These are phyloP conservation scores for Anthracocystis panici-leucophaei DNA, from an alignment of 1,284 basidiomycete genomes.

Conservation along the genomic window DNA sequence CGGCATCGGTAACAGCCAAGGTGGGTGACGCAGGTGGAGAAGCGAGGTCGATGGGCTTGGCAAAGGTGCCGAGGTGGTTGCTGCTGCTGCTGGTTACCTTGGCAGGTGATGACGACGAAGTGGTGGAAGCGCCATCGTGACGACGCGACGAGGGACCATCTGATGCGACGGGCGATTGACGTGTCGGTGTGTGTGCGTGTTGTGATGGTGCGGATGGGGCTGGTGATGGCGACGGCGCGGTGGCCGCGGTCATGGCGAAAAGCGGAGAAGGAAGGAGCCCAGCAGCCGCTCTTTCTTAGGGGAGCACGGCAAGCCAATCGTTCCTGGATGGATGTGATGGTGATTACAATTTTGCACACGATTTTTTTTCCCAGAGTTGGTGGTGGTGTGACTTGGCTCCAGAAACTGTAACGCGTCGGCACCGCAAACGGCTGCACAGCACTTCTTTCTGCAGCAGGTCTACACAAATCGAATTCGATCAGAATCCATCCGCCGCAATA, in stretches of 20 bases:
- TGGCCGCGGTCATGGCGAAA: conserved; percentile 46
- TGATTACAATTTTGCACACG: conserved; percentile 33
- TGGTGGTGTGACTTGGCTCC: conserved; percentile 46
- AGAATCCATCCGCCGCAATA: conserved; percentile 2
- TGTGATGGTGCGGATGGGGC: conserved; percentile 41
- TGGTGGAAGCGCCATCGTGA: conserved; percentile 33
- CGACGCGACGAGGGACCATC: conserved; percentile 41
- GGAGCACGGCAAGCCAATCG: conserved; percentile 2
- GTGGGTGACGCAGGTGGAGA: conserved; percentile 40
- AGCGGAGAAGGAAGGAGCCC: not conserved
- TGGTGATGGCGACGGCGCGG: conserved; percentile 50
- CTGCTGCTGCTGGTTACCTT: conserved; percentile 17
- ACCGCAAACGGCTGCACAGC: conserved; percentile 16
- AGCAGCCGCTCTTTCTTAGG: conserved; percentile 7
- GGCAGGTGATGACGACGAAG: conserved; percentile 24
- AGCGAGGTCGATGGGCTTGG: conserved; percentile 51
- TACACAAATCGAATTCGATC: conserved; percentile 9
- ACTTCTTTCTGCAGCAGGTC: not conserved
- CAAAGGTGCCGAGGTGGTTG: conserved; percentile 27
- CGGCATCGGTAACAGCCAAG: conserved; percentile 6
- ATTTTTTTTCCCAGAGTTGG: conserved; percentile 17
- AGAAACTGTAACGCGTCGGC: conserved; percentile 54
- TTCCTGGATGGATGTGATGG: conserved; percentile 26
- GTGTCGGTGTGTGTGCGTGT: conserved; percentile 33
- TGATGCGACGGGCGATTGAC: conserved; percentile 19